Percentiles rank a stretch among this genome's conserved stretches.
Conservation (phyloP, 495 filamentous ascomycete species). For the Tuber microsphaerosporum region DNA sequence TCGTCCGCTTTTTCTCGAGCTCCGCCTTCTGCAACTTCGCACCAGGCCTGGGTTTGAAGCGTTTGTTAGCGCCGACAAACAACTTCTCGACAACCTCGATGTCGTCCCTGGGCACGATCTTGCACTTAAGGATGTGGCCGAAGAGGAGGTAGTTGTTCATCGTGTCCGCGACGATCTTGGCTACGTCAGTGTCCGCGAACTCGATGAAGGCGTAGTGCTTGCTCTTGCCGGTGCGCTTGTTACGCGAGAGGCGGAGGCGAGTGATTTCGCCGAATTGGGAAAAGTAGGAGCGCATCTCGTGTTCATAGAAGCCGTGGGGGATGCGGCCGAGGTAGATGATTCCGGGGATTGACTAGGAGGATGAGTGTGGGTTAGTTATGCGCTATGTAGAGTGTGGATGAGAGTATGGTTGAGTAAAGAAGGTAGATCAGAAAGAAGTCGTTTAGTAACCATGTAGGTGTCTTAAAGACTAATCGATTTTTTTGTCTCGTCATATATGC, state of each 20-base stretch:
- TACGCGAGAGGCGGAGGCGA: slow-evolving; percentile 78
- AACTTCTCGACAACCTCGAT: slow-evolving; percentile 69
- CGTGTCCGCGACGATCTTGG: slow-evolving; percentile 79
- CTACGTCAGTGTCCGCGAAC: slow-evolving; percentile 69
- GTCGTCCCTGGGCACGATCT: slow-evolving; percentile 64
- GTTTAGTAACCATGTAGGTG: slow-evolving; percentile 31
- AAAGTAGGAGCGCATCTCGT: slow-evolving; percentile 90
- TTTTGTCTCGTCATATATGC: slow-evolving; percentile 23
- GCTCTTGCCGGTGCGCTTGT: slow-evolving; percentile 74
- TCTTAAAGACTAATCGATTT: slow-evolving; percentile 37
- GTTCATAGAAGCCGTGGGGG: slow-evolving; percentile 92
- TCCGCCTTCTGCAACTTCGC: slow-evolving; percentile 71
- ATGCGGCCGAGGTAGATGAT: slow-evolving; percentile 84
- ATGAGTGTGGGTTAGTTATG: slow-evolving; percentile 14
- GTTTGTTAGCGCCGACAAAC: slow-evolving; percentile 78
- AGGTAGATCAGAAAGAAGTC: slow-evolving; percentile 12
- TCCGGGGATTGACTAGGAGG: slow-evolving; percentile 52
- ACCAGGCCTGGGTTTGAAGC: slow-evolving; percentile 80
- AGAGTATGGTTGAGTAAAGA: background rate
- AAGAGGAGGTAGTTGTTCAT: slow-evolving; percentile 98
- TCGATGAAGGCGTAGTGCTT: slow-evolving; percentile 94
- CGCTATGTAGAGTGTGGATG: background rate
- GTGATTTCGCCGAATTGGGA: slow-evolving; percentile 85
- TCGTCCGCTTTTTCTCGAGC: slow-evolving; percentile 60
- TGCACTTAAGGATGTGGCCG: slow-evolving; percentile 82